Percentiles rank a stretch among this genome's conserved stretches.
Evolutionary conservation across 1,284 basidiomycete genomes (phyloP).

Genomic region (Pyrrhoderma lamaoense): DNA sequence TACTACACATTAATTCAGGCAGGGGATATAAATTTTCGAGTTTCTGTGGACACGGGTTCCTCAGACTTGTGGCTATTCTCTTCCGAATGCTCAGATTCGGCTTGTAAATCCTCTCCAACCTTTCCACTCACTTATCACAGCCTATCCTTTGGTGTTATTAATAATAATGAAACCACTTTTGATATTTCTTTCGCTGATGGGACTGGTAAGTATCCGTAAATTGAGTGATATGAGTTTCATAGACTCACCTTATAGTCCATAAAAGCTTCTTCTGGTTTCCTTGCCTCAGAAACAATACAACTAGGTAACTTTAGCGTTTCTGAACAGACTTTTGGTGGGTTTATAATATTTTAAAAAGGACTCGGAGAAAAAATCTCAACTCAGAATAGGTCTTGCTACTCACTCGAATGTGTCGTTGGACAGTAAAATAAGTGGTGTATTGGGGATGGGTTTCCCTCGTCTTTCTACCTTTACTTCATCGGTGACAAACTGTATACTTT

Average conservation of each 20-base stretch:
- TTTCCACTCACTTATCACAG: conserved; percentile 63
- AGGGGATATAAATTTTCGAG: conserved; percentile 58
- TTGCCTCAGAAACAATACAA: conserved; percentile 55
- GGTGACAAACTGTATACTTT: conserved; percentile 43
- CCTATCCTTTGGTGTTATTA: conserved; percentile 53
- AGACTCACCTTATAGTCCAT: conserved; percentile 1
- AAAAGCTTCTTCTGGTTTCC: conserved; percentile 45
- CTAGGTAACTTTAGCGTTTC: conserved; percentile 50
- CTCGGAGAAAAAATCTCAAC: not conserved
- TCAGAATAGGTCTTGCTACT: conserved; percentile 35
- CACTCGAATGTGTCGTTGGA: conserved; percentile 53
- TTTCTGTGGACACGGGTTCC: conserved; percentile 71
- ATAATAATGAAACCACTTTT: conserved; percentile 53
- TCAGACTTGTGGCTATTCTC: conserved; percentile 67
- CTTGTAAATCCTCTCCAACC: conserved; percentile 48
- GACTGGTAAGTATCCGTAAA: conserved; percentile 41
- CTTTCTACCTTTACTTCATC: conserved; percentile 50
- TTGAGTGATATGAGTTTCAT: not conserved
- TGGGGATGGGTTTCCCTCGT: conserved; percentile 69
- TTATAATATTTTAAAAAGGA: conserved; percentile 13
- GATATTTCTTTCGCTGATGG: conserved; percentile 56
- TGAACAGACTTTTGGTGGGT: conserved; percentile 60
- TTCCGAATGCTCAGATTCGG: conserved; percentile 45
- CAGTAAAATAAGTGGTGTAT: conserved; percentile 58
- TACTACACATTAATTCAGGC: conserved; percentile 55